These are phyloP conservation scores for Neurospora sp. DNA, from an alignment of 495 filamentous ascomycete genomes.

Conservation along the genomic window DNA sequence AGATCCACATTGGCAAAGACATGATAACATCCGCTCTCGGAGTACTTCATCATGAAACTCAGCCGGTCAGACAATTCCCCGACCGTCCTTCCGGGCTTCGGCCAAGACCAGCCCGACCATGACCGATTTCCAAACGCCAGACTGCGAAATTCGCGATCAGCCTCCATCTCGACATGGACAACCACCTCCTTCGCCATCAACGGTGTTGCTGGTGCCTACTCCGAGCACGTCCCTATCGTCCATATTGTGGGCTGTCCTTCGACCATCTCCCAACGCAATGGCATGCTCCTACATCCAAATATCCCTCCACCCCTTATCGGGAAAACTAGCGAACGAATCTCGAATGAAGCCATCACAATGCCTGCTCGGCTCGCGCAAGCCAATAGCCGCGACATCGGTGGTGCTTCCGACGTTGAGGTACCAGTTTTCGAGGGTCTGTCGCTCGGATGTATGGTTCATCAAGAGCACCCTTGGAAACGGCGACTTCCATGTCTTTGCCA, in stretches of 20 bases:
- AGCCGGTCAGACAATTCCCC: background rate
- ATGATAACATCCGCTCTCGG: background rate
- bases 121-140: slow-evolving; percentile 19
- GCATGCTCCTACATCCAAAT: slow-evolving; percentile 60
- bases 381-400: too few species aligned
- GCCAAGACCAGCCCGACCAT: slow-evolving; percentile 8
- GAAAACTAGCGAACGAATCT: too few species aligned
- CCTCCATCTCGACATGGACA: background rate
- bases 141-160: background rate
- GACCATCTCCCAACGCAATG: slow-evolving; percentile 47
- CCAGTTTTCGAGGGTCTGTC: too few species aligned
- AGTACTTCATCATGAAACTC: background rate
- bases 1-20: background rate
- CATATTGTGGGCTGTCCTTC: slow-evolving; percentile 72
- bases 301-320: too few species aligned
- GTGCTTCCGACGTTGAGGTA: too few species aligned
- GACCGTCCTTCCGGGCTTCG: slow-evolving; percentile 2
- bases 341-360: slow-evolving; percentile 46
- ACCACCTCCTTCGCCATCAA: slow-evolving; percentile 42
- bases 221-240: slow-evolving; percentile 66
- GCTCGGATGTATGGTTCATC: too few species aligned
- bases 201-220: slow-evolving; percentile 60
- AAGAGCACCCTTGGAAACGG: slow-evolving; percentile 70
- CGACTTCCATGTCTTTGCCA: slow-evolving; percentile 70
- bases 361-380: too few species aligned